A percentile compares a stretch with the other conserved stretches of the same genome.
phyloP scores from a whole-genome alignment of 768 basidiomycete species.

The Boletus subparvulus region DNA sequence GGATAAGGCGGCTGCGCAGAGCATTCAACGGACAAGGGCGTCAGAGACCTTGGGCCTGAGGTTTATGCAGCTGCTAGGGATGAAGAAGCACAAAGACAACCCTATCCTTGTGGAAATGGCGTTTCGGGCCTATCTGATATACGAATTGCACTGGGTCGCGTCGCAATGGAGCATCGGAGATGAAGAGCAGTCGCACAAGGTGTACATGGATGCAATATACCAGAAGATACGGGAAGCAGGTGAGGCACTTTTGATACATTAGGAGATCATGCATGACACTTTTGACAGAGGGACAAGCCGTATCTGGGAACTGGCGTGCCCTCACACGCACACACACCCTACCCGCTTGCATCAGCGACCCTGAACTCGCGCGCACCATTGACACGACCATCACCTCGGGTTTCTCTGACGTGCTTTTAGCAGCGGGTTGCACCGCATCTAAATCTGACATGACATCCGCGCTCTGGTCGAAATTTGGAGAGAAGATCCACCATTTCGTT shows the following conservation, averaged over 20 bases:
- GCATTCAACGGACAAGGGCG: slow-evolving; percentile 11
- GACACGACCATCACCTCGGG: slow-evolving; percentile 14
- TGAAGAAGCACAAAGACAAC: slow-evolving; percentile 24
- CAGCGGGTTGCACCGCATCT: slow-evolving; percentile 23
- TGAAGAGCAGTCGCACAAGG: slow-evolving; percentile 17
- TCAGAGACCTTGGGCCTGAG: slow-evolving; percentile 11
- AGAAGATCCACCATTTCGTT: slow-evolving; percentile 42
- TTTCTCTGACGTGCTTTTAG: slow-evolving; percentile 27
- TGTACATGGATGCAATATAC: slow-evolving; percentile 30
- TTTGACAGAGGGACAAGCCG: slow-evolving; percentile 40
- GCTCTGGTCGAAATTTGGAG: slow-evolving; percentile 43
- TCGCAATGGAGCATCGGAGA: slow-evolving; percentile 22
- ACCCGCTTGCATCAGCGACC: slow-evolving; percentile 12
- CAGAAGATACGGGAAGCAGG: slow-evolving; percentile 34
- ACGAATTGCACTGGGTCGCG: slow-evolving; percentile 20
- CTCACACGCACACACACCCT: slow-evolving; percentile 31
- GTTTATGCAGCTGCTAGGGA: slow-evolving; percentile 20
- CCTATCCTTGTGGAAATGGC: slow-evolving; percentile 34
- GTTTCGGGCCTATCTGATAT: slow-evolving; percentile 27
- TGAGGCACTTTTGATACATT: slow-evolving; percentile 14
- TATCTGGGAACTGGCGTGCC: slow-evolving; percentile 44
- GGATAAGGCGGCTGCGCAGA: slow-evolving; percentile 3
- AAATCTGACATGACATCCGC: slow-evolving; percentile 33
- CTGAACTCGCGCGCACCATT: slow-evolving; percentile 11
- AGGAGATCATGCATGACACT: background rate